Percentiles rank a stretch among this genome's conserved stretches.
These are phyloP conservation scores for Camelina sativa DNA, from an alignment of 345 rosid genomes.

Conservation along the genomic window DNA sequence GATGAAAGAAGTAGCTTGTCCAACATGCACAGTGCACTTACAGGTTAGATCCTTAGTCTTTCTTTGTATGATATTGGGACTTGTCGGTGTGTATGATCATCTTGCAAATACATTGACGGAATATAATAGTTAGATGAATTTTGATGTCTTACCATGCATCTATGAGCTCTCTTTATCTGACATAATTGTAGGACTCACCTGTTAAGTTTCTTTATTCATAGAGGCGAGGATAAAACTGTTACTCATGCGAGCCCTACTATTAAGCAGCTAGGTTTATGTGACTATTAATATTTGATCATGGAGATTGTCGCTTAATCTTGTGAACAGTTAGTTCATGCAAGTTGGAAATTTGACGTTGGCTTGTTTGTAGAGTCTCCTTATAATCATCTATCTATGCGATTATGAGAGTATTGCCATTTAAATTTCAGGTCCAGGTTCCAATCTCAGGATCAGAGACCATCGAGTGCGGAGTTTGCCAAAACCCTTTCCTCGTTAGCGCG, in stretches of 20 bases:
- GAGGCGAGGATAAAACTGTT: slow-evolving; percentile 5
- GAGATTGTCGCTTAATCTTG: slow-evolving; percentile 19
- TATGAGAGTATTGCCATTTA: slow-evolving; percentile 7
- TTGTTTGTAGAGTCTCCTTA: neutral
- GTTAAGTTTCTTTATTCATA: neutral
- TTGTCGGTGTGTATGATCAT: slow-evolving; percentile 9
- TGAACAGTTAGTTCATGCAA: neutral
- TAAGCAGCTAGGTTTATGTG: slow-evolving; percentile 1
- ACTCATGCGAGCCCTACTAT: neutral
- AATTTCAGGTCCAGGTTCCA: slow-evolving; percentile 93
- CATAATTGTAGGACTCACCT: neutral
- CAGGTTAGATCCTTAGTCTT: slow-evolving; percentile 58
- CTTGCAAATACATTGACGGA: slow-evolving; percentile 19
- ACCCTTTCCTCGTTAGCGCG: slow-evolving; percentile 91
- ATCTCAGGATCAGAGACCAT: slow-evolving; percentile 97
- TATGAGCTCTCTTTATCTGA: neutral
- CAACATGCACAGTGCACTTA: slow-evolving; percentile 95
- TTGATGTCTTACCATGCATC: neutral
- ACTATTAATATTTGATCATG: neutral
- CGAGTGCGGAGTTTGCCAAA: slow-evolving; percentile 99
- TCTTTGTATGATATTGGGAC: slow-evolving; percentile 15
- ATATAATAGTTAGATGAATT: slow-evolving; percentile 10
- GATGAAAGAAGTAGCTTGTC: slow-evolving; percentile 98
- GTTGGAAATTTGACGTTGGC: slow-evolving; percentile 12
- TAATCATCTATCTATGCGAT: neutral